Percentiles rank a stretch among this genome's conserved stretches.
Conservation (phyloP, 2,329 filamentous ascomycete species). For the Pseudocercospora eumusae region DNA sequence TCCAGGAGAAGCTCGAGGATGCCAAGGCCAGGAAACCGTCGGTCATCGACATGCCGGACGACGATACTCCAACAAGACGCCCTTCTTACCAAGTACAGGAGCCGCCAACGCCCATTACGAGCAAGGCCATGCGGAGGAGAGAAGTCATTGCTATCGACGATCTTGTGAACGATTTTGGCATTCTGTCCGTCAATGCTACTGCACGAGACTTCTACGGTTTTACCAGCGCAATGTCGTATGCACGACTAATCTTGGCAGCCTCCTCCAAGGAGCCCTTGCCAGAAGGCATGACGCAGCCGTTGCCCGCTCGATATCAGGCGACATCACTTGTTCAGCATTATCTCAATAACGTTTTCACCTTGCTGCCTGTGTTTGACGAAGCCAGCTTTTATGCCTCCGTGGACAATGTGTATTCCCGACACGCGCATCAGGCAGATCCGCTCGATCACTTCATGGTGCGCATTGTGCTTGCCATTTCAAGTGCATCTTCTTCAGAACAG, state of each 20-base stretch:
- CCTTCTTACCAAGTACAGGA: constrained; percentile 35
- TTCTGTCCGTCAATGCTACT: constrained; percentile 91
- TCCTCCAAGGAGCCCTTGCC: constrained; percentile 73
- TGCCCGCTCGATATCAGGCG: constrained; percentile 72
- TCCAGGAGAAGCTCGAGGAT: constrained; percentile 71
- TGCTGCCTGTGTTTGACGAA: constrained; percentile 82
- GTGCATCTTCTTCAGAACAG: constrained; percentile 68
- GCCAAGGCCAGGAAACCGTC: constrained; percentile 70
- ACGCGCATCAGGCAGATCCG: constrained; percentile 60
- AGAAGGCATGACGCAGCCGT: constrained; percentile 56
- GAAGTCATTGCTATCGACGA: constrained; percentile 89
- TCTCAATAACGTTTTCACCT: constrained; percentile 74
- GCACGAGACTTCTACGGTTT: constrained; percentile 91
- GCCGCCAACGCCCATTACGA: constrained; percentile 36
- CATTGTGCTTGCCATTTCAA: constrained; percentile 84
- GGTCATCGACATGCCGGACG: constrained; percentile 66
- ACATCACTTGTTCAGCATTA: constrained; percentile 77
- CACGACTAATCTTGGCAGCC: constrained; percentile 81
- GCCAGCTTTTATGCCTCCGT: constrained; percentile 74
- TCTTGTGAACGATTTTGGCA: constrained; percentile 90
- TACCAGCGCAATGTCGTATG: constrained; percentile 87
- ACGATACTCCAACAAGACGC: constrained; percentile 56
- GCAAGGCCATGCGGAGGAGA: constrained; percentile 51
- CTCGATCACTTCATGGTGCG: constrained; percentile 84
- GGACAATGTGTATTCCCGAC: constrained; percentile 76